Base-by-base conservation (phyloP, 371 early-diverging fungal genomes). In the Catenaria anguillulae region DNA sequence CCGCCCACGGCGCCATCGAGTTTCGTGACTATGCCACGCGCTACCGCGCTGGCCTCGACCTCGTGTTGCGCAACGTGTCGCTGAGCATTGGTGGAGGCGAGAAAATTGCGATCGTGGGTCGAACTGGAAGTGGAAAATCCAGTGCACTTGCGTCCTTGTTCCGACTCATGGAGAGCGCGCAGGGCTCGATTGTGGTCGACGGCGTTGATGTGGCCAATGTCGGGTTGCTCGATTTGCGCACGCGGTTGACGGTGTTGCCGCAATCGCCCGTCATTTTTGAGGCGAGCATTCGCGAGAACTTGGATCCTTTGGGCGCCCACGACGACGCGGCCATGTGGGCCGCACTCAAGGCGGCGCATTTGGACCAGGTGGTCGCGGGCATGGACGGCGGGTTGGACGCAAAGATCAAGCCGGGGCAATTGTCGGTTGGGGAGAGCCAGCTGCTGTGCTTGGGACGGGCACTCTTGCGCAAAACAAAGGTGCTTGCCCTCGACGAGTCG, bases 211-310 rank as follows among this genome's bases (percentile, higher is more conserved):
- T 94, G 33, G 68, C 84, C 4, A 72, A 72, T 6, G 66, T 95
- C n/a, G 87, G 88, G 4, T 73, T 95, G 17, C 74, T 35, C 29
- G 59, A 59, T 10, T 17, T 67, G 54, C 65, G 81, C 4, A 65
- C 67, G 8, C 55, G 62, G 29, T 33, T 80, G 61, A 72, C 88
- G 0, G 92, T 97, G 63, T 93, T 97, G 68, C 96, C 97, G 33
- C 97, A 97, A 73, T 96, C 94, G 61, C 92, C 94, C 17, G 87
- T 92, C 31, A 71, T 96, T 34, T 97, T 93, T 77, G 80, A 84
- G 24, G 93, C 91, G 33, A 77, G 72, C 0, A 52, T 79, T 8
- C 66, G 82, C 26, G 74, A 78, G 23, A 87, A 86, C 64, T 70
- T 93, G 67, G 95, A 95, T 76, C 94, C 95, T 24, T 85, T 90